phyloP scores from a whole-genome alignment of 1,284 basidiomycete genomes.

The Exobasidium rhododendri region DNA sequence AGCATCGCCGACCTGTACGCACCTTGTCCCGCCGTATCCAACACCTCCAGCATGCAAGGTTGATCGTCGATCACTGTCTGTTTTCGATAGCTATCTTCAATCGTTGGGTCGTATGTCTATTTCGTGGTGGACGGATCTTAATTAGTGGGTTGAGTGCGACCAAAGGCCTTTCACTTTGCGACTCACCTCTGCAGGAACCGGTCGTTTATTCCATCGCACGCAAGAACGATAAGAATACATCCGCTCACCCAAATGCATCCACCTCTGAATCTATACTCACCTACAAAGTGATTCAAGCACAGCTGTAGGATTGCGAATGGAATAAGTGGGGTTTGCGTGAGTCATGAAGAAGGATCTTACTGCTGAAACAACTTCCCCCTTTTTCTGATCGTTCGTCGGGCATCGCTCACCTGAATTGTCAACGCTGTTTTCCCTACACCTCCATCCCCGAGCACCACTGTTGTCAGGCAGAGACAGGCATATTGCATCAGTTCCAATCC shows the following conservation, averaged over 20 bases:
- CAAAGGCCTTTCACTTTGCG: background rate
- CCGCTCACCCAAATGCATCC: too few species aligned
- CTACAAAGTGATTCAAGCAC: constrained; percentile 47
- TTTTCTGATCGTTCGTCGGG: too few species aligned
- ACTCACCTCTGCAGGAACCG: background rate
- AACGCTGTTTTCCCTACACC: constrained; percentile 96
- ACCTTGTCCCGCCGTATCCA: constrained; percentile 83
- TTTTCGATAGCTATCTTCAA: constrained; percentile 57
- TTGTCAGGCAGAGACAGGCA: too few species aligned
- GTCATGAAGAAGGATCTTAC: too few species aligned
- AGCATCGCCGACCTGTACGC: background rate
- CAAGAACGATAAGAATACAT: too few species aligned
- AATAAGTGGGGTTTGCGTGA: background rate
- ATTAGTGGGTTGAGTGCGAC: background rate
- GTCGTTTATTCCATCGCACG: background rate
- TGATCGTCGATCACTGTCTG: constrained; percentile 56
- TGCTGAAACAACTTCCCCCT: too few species aligned
- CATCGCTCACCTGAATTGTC: constrained; percentile 66
- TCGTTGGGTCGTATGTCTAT: constrained; percentile 53
- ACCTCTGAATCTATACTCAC: constrained; percentile 15
- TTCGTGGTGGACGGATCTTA: background rate
- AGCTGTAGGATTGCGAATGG: constrained; percentile 20
- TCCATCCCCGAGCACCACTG: constrained; percentile 93
- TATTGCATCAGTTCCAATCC: too few species aligned
- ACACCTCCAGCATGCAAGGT: constrained; percentile 67